Evolutionary conservation across 1,284 basidiomycete species (phyloP).

Genomic region (Pterulicium gracile): DNA sequence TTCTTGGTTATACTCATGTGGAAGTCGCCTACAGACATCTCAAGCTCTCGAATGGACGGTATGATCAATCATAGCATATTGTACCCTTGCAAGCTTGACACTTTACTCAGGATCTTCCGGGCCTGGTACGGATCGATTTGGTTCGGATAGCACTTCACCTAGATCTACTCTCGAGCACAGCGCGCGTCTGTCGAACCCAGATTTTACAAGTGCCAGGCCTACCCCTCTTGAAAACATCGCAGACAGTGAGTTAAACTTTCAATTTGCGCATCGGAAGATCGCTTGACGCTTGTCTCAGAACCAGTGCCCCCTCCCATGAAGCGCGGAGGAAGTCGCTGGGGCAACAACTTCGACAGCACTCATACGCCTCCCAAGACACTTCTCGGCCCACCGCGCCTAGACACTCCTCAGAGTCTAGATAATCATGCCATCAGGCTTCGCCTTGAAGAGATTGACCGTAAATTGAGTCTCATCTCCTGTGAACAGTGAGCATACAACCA

Average conservation of each 20-base stretch:
- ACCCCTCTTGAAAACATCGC: neutral
- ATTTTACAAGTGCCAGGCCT: too few species aligned
- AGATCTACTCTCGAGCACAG: too few species aligned
- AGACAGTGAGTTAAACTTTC: neutral
- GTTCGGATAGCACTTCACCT: neutral
- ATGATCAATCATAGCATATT: neutral
- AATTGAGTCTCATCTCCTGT: conserved; percentile 65
- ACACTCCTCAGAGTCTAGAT: conserved; percentile 49
- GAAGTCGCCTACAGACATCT: neutral
- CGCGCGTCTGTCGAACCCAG: too few species aligned
- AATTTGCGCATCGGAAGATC: neutral
- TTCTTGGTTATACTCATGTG: conserved; percentile 3
- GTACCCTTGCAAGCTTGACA: neutral
- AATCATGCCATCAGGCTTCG: conserved; percentile 92
- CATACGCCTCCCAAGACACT: conserved; percentile 88
- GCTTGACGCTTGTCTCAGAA: neutral
- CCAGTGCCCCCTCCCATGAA: neutral
- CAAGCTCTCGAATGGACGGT: neutral
- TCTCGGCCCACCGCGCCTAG: neutral
- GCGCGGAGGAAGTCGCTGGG: conserved; percentile 72
- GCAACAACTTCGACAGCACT: conserved; percentile 80
- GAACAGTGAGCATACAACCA: conserved; percentile 1
- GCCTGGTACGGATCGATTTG: neutral
- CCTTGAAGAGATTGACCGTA: conserved; percentile 95
- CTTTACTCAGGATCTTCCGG: neutral